phyloP scores from a whole-genome alignment of 164 flowering plant genomes.

The Cinnamomum chago region DNA sequence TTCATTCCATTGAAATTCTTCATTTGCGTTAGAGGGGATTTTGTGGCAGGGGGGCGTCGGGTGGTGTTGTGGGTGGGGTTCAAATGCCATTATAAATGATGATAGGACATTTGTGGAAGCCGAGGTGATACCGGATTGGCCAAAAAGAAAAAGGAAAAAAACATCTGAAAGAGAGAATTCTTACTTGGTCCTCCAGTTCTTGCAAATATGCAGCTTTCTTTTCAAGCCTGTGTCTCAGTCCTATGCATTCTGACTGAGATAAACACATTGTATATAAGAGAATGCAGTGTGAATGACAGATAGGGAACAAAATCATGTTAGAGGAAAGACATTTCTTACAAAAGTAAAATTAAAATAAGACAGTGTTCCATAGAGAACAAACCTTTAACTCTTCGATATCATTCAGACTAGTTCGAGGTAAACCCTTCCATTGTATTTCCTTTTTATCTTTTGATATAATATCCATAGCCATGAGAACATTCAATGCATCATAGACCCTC shows the following conservation, averaged over 20 bases:
- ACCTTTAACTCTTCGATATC: slow-evolving; percentile 82
- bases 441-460: slow-evolving; percentile 81
- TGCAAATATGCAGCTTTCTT: slow-evolving; percentile 89
- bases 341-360: neutral
- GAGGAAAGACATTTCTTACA: slow-evolving; percentile 5
- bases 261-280: neutral
- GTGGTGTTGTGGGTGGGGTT: no score
- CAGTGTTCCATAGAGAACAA: neutral
- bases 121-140: neutral
- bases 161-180: slow-evolving; percentile 11
- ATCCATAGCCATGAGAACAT: slow-evolving; percentile 93
- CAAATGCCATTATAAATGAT: no score
- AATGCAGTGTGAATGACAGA: neutral
- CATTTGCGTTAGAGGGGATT: no score
- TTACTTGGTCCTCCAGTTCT: slow-evolving; percentile 93
- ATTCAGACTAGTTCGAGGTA: slow-evolving; percentile 61
- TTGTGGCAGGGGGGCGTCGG: neutral
- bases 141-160: neutral
- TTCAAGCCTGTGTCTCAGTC: slow-evolving; percentile 61
- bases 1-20: no score
- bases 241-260: slow-evolving; percentile 62
- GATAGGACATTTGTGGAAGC: no score
- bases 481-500: slow-evolving; percentile 82
- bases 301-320: slow-evolving; percentile 7
- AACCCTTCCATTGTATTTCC: slow-evolving; percentile 83